phyloP scores from a whole-genome alignment of 768 basidiomycete species.

The Coprinopsis strossmayeri region DNA sequence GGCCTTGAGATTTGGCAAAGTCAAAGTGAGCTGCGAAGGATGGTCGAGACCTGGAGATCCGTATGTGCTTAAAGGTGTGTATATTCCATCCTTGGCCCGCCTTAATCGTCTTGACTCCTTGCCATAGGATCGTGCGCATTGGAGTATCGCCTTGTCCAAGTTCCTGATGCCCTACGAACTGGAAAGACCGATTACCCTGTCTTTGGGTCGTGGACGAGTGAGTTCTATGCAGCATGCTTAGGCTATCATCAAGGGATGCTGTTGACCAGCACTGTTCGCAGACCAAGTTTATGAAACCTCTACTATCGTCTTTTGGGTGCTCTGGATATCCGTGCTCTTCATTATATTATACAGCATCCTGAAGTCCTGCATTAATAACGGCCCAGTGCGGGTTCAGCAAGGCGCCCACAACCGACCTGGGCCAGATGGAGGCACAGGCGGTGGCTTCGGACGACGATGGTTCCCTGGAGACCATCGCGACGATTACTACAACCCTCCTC shows the following conservation, averaged over 20 bases:
- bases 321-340: slow-evolving; percentile 49
- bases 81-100: background rate
- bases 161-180: slow-evolving; percentile 43
- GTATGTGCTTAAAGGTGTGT: slow-evolving; percentile 75
- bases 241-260: background rate
- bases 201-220: slow-evolving; percentile 21
- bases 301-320: slow-evolving; percentile 43
- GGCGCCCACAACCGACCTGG: slow-evolving; percentile 23
- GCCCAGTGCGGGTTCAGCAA: slow-evolving; percentile 18
- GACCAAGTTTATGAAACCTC: slow-evolving; percentile 46
- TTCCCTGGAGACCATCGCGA: slow-evolving; percentile 44
- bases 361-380: slow-evolving; percentile 41
- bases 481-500: slow-evolving; percentile 26
- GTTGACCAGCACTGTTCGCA: slow-evolving; percentile 6
- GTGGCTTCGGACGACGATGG: slow-evolving; percentile 39
- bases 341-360: slow-evolving; percentile 56
- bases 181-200: slow-evolving; percentile 21
- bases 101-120: too few species aligned
- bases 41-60: slow-evolving; percentile 80
- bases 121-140: slow-evolving; percentile 76
- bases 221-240: slow-evolving; percentile 10
- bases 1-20: slow-evolving; percentile 73
- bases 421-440: slow-evolving; percentile 34
- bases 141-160: slow-evolving; percentile 72
- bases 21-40: slow-evolving; percentile 88